These are phyloP conservation scores for Quercus alba DNA, from an alignment of 306 rosid genomes.

Conservation along the genomic window DNA sequence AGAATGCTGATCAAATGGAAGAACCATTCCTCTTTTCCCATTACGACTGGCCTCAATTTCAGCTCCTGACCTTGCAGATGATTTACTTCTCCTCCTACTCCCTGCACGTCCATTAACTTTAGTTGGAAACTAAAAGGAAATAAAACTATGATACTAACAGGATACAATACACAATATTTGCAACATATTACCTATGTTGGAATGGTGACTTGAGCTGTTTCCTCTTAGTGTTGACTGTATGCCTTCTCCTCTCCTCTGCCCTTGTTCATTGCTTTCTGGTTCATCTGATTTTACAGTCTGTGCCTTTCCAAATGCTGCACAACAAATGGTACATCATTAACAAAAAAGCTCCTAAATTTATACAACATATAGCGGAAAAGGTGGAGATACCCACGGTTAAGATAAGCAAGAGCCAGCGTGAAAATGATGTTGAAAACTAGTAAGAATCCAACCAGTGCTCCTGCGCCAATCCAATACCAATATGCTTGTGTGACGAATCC, in stretches of 20 bases:
- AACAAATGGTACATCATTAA: background rate
- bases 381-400: conserved; percentile 31
- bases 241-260: background rate
- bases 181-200: background rate
- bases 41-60: background rate
- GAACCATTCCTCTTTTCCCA: conserved; percentile 43
- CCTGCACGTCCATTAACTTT: conserved; percentile 11
- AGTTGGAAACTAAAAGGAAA: background rate
- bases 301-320: conserved; percentile 22
- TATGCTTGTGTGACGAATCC: conserved; percentile 26
- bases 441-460: conserved; percentile 28
- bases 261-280: background rate
- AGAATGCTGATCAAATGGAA: conserved; percentile 51
- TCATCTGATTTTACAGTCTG: conserved; percentile 18
- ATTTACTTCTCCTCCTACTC: background rate
- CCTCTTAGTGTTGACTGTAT: background rate
- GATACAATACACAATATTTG: background rate
- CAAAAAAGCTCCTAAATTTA: background rate
- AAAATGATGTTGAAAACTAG: conserved; percentile 26
- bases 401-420: conserved; percentile 25
- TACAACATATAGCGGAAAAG: background rate
- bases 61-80: background rate
- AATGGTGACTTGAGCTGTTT: background rate
- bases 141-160: background rate
- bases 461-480: conserved; percentile 49